These are phyloP conservation scores for Aspergillus asperescens DNA, from an alignment of 495 filamentous ascomycete species.

Conservation along the genomic window DNA sequence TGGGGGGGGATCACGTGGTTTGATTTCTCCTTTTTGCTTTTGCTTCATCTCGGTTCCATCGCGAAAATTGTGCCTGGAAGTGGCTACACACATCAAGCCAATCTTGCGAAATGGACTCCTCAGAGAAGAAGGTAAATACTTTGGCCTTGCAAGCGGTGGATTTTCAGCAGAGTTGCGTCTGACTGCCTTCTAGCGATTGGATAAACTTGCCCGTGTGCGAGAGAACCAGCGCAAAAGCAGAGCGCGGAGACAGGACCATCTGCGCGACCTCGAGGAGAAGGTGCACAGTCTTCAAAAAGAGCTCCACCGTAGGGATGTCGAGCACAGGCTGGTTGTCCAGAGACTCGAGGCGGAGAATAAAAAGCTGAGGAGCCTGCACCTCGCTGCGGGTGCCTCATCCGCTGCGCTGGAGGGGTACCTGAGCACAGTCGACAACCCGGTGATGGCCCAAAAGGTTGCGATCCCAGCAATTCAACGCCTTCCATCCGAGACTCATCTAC, in stretches of 20 bases:
- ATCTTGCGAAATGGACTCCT: constrained; percentile 7
- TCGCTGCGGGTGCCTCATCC: constrained; percentile 23
- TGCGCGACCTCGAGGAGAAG: constrained; percentile 62
- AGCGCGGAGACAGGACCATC: constrained; percentile 69
- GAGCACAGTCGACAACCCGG: constrained; percentile 16
- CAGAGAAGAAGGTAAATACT: constrained; percentile 8
- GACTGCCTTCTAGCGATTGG: constrained; percentile 23
- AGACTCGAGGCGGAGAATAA: constrained; percentile 38
- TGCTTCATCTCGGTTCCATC: too few species aligned
- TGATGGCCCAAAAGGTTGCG: constrained; percentile 30
- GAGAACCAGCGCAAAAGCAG: constrained; percentile 80
- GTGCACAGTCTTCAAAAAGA: constrained; percentile 52
- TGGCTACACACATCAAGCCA: too few species aligned
- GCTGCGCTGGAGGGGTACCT: constrained; percentile 31
- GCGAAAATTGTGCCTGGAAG: too few species aligned
- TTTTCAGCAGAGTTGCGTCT: too few species aligned
- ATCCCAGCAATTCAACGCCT: constrained; percentile 31
- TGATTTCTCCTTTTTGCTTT: too few species aligned
- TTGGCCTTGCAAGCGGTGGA: neutral
- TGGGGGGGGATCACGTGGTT: too few species aligned
- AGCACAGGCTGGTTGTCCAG: constrained; percentile 33
- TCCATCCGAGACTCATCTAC: neutral
- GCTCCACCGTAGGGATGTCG: constrained; percentile 31
- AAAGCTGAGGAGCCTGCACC: constrained; percentile 26
- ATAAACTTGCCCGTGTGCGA: constrained; percentile 47